These are phyloP conservation scores for Beauveria sp. DNA, from an alignment of 2,329 filamentous ascomycete genomes.

Conservation along the genomic window DNA sequence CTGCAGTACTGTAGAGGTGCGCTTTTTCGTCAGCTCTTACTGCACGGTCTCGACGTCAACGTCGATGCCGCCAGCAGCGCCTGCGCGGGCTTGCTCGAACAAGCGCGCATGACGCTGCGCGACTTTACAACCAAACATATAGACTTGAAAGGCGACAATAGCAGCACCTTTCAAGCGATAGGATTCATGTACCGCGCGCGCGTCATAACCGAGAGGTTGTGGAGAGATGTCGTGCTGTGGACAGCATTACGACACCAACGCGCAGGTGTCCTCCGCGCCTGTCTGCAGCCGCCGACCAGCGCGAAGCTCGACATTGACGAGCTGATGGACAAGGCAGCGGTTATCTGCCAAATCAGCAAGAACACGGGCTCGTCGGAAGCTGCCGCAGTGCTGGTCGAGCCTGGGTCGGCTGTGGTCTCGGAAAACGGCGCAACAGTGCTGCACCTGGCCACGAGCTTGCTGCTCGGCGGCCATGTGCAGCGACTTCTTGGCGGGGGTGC, in stretches of 20 bases:
- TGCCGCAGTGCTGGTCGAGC: background rate
- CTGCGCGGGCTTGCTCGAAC: background rate
- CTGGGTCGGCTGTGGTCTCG: background rate
- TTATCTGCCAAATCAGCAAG: background rate
- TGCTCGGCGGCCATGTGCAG: background rate
- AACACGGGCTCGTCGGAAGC: background rate
- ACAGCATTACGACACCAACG: background rate
- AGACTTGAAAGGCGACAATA: background rate
- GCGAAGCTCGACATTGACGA: background rate
- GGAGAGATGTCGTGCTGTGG: background rate
- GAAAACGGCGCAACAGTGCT: background rate
- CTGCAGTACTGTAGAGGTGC: background rate
- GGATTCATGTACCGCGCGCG: background rate
- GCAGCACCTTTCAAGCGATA: background rate
- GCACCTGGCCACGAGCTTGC: background rate
- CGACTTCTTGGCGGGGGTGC: background rate
- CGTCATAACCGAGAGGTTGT: background rate
- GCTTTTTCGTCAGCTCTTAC: background rate
- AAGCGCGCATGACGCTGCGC: background rate
- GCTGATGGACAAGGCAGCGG: background rate
- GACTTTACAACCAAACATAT: background rate
- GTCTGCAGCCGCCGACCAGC: background rate
- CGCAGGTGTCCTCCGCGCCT: background rate
- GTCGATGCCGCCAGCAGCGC: background rate
- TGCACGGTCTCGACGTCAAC: background rate